These are phyloP conservation scores for Penicillium sp. DNA, from an alignment of 2,329 filamentous ascomycete genomes.

Conservation along the genomic window DNA sequence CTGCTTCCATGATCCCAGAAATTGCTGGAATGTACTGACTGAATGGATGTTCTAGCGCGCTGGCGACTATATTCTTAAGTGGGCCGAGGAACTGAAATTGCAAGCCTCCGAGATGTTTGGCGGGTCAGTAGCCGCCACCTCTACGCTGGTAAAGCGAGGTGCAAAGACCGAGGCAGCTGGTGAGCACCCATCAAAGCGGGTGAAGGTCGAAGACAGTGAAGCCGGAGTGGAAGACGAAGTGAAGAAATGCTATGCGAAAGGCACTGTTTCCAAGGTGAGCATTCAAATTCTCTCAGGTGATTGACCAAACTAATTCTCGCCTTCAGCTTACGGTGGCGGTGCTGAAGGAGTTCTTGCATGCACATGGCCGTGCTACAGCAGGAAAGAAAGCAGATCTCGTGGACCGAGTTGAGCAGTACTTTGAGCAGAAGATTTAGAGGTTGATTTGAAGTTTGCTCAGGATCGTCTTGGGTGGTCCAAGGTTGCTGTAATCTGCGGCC, in stretches of 20 bases:
- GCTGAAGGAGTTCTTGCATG: conserved; percentile 48
- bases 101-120: conserved; percentile 49
- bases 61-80: conserved; percentile 73
- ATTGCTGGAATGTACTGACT: background rate
- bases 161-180: conserved; percentile 28
- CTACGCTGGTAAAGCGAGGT: conserved; percentile 49
- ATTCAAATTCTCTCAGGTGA: background rate
- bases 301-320: conserved; percentile 3
- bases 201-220: conserved; percentile 40
- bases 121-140: conserved; percentile 37
- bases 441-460: background rate
- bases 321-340: conserved; percentile 45
- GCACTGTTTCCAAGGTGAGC: conserved; percentile 42
- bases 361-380: conserved; percentile 41
- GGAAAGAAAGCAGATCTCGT: conserved; percentile 53
- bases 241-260: conserved; percentile 41
- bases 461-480: background rate
- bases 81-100: conserved; percentile 66
- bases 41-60: conserved; percentile 54
- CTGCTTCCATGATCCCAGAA: background rate
- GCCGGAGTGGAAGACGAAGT: conserved; percentile 39
- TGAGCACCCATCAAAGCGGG: conserved; percentile 43
- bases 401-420: conserved; percentile 49
- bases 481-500: background rate
- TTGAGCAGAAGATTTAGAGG: conserved; percentile 42